Evolutionary conservation across 768 basidiomycete genomes (phyloP).

Genomic region (Suillus americanus): DNA sequence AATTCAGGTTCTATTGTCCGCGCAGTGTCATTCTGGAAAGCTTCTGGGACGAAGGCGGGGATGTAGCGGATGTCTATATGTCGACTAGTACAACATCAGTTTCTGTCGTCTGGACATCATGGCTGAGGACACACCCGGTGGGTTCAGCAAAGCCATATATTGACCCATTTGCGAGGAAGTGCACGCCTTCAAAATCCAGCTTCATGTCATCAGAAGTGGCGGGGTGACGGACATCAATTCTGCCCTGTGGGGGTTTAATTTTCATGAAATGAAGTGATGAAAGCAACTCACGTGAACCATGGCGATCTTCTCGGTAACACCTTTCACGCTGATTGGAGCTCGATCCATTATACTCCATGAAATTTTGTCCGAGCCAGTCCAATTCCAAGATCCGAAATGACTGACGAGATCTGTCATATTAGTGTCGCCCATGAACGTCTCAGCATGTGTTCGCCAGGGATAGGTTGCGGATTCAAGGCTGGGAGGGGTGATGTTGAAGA

Average conservation of each 20-base stretch:
- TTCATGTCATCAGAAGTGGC: slow-evolving; percentile 55
- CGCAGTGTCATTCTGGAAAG: slow-evolving; percentile 56
- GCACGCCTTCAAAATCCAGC: slow-evolving; percentile 76
- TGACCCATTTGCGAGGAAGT: slow-evolving; percentile 70
- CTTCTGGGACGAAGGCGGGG: slow-evolving; percentile 62
- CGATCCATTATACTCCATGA: slow-evolving; percentile 69
- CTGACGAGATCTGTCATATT: slow-evolving; percentile 52
- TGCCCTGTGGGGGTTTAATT: slow-evolving; percentile 48
- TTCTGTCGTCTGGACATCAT: background rate
- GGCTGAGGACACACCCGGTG: slow-evolving; percentile 44
- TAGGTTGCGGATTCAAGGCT: slow-evolving; percentile 35
- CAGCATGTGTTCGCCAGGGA: slow-evolving; percentile 52
- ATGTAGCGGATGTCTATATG: slow-evolving; percentile 65
- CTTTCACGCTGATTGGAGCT: slow-evolving; percentile 36
- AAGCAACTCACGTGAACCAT: slow-evolving; percentile 60
- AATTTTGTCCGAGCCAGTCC: slow-evolving; percentile 62
- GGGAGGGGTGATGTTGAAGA: slow-evolving; percentile 62
- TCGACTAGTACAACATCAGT: slow-evolving; percentile 34
- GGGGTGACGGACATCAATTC: slow-evolving; percentile 62
- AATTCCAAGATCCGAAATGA: slow-evolving; percentile 63
- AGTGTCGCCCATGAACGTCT: slow-evolving; percentile 46
- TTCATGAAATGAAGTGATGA: slow-evolving; percentile 7
- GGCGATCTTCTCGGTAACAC: slow-evolving; percentile 47
- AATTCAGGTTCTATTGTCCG: slow-evolving; percentile 61
- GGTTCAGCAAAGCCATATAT: slow-evolving; percentile 76